Conservation (phyloP, 805 yeast species). For the Candida argentea region DNA sequence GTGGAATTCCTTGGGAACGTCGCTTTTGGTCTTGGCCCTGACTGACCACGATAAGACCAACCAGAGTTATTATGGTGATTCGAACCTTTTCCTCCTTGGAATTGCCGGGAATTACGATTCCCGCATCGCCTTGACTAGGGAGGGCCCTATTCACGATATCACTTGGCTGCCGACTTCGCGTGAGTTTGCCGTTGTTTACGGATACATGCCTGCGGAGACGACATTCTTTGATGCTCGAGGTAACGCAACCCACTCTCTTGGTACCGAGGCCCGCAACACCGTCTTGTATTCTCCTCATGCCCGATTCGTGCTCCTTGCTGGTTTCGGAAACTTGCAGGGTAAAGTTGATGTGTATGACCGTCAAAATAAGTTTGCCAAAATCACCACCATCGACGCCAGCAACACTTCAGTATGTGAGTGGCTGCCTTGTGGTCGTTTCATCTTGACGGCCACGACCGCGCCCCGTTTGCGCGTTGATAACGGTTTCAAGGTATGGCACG, state of each 20-base stretch:
- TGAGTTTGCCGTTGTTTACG: slow-evolving; percentile 95
- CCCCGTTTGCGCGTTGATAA: slow-evolving; percentile 97
- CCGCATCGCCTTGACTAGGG: slow-evolving; percentile 76
- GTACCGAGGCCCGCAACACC: slow-evolving; percentile 84
- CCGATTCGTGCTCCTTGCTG: slow-evolving; percentile 83
- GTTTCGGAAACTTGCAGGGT: slow-evolving; percentile 97
- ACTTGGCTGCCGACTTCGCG: slow-evolving; percentile 95
- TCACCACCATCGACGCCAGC: slow-evolving; percentile 78
- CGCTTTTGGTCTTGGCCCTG: slow-evolving; percentile 83
- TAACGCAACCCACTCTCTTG: slow-evolving; percentile 70
- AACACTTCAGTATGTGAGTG: slow-evolving; percentile 96
- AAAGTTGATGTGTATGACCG: slow-evolving; percentile 92
- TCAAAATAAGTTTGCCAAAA: slow-evolving; percentile 69
- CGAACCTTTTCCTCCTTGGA: slow-evolving; percentile 81
- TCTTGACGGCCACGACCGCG: slow-evolving; percentile 92
- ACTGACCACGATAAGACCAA: slow-evolving; percentile 94
- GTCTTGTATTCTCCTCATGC: slow-evolving; percentile 91
- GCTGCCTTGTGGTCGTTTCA: slow-evolving; percentile 94
- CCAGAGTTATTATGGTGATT: slow-evolving; percentile 94
- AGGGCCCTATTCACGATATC: slow-evolving; percentile 96
- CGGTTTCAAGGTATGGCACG: slow-evolving; percentile 90
- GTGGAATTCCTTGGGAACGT: slow-evolving; percentile 95
- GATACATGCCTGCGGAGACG: slow-evolving; percentile 95
- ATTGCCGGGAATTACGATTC: slow-evolving; percentile 89
- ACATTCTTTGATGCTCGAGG: slow-evolving; percentile 94